These are phyloP conservation scores for Pestalotiopsis sp. DNA, from an alignment of 2,329 filamentous ascomycete species.

Conservation along the genomic window DNA sequence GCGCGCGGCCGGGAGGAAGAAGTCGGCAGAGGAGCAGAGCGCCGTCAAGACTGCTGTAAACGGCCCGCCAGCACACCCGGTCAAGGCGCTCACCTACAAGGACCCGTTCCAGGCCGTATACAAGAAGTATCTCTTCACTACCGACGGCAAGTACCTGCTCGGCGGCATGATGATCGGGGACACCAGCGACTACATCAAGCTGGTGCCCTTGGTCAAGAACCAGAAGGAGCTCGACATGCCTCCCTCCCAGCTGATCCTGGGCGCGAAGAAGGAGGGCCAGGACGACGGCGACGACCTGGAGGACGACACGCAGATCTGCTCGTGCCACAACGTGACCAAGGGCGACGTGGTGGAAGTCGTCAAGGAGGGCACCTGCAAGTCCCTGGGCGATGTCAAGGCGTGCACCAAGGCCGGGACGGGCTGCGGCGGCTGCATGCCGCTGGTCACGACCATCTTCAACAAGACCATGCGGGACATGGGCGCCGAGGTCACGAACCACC, in stretches of 20 bases:
- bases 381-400: constrained; percentile 78
- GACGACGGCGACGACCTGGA: constrained; percentile 75
- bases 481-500: constrained; percentile 80
- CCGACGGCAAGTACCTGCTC: constrained; percentile 85
- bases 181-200: constrained; percentile 84
- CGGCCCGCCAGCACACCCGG: constrained; percentile 56
- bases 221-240: constrained; percentile 77
- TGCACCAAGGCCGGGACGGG: constrained; percentile 92
- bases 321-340: constrained; percentile 90
- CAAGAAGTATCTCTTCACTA: constrained; percentile 90
- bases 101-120: constrained; percentile 88
- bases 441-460: constrained; percentile 89
- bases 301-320: constrained; percentile 87
- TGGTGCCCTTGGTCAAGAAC: constrained; percentile 83
- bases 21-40: constrained; percentile 31
- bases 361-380: constrained; percentile 79
- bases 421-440: constrained; percentile 86
- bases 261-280: constrained; percentile 71
- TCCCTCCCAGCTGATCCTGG: constrained; percentile 81
- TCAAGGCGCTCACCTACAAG: constrained; percentile 84
- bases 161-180: constrained; percentile 99
- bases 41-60: constrained; percentile 51
- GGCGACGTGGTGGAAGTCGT: constrained; percentile 72
- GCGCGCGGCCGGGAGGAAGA: constrained; percentile 43
- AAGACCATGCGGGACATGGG: constrained; percentile 83